phyloP scores from a whole-genome alignment of 257 asterid genomes.

The Capsicum pubescens region DNA sequence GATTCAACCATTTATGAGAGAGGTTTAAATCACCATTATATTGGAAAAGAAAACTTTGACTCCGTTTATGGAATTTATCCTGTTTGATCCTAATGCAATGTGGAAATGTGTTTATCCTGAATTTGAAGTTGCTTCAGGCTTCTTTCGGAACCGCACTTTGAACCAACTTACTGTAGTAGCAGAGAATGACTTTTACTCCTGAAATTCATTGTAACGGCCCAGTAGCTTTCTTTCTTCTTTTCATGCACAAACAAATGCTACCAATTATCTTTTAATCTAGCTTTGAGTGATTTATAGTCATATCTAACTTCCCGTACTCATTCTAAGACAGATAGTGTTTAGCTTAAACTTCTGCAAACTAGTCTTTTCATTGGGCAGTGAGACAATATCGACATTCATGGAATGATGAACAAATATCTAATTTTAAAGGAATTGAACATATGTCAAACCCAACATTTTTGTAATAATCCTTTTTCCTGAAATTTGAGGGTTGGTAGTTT shows the following conservation, averaged over 20 bases:
- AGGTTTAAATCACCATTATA: slow-evolving; percentile 50
- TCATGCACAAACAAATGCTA: not conserved
- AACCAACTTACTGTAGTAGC: not conserved
- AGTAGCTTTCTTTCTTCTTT: slow-evolving; percentile 6
- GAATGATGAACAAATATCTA: slow-evolving; percentile 11
- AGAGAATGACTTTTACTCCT: not conserved
- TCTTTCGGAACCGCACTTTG: not conserved
- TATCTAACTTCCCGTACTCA: not conserved
- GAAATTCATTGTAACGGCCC: not conserved
- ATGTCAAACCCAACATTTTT: not conserved
- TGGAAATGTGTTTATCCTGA: slow-evolving; percentile 1
- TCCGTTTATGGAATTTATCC: not conserved
- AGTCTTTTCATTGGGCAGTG: not conserved
- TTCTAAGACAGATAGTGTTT: not conserved
- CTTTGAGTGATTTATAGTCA: not conserved
- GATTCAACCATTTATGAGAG: slow-evolving; percentile 82
- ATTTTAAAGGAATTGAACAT: not conserved
- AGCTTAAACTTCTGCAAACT: not conserved
- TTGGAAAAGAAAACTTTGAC: slow-evolving; percentile 4
- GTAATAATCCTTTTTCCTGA: slow-evolving; percentile 2
- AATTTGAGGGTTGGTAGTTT: slow-evolving; percentile 5
- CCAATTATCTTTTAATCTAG: not conserved
- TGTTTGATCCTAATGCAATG: slow-evolving; percentile 7
- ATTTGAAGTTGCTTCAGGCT: slow-evolving; percentile 21
- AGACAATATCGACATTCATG: not conserved